A percentile compares a stretch with the other conserved stretches of the same genome.
Evolutionary conservation across 2,329 filamentous ascomycete genomes (phyloP).

Genomic region (Tolypocladium paradoxum): DNA sequence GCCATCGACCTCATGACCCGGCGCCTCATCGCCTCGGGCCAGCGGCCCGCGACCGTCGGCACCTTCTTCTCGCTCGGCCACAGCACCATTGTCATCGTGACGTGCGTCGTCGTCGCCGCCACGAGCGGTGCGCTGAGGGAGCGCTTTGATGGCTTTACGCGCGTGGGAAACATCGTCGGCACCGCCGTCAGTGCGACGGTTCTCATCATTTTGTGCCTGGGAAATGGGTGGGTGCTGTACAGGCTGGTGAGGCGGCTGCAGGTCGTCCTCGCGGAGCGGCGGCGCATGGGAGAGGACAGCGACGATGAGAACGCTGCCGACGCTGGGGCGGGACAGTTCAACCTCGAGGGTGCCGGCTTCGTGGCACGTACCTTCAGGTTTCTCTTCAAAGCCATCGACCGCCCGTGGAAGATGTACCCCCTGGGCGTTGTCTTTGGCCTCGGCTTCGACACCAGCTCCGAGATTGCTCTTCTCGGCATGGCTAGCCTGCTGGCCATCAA

Average conservation of each 20-base stretch:
- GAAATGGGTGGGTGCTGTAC: slow-evolving; percentile 79
- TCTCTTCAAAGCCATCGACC: slow-evolving; percentile 63
- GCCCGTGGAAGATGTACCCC: slow-evolving; percentile 94
- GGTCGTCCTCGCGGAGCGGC: slow-evolving; percentile 38
- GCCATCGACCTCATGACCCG: slow-evolving; percentile 95
- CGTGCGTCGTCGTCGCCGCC: slow-evolving; percentile 83
- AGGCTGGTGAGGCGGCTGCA: slow-evolving; percentile 61
- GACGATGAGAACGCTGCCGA: slow-evolving; percentile 12
- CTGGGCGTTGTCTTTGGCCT: slow-evolving; percentile 81
- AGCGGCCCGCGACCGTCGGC: slow-evolving; percentile 81
- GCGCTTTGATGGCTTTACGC: slow-evolving; percentile 69
- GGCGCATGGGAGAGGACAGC: slow-evolving; percentile 16
- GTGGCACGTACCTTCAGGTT: slow-evolving; percentile 60
- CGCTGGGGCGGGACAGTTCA: slow-evolving; percentile 38
- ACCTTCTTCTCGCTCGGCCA: slow-evolving; percentile 93
- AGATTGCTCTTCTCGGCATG: slow-evolving; percentile 86
- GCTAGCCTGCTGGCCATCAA: slow-evolving; percentile 75
- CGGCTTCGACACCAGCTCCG: slow-evolving; percentile 90
- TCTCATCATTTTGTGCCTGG: slow-evolving; percentile 67
- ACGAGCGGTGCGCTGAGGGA: slow-evolving; percentile 75
- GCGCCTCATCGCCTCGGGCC: slow-evolving; percentile 73
- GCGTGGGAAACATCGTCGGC: slow-evolving; percentile 79
- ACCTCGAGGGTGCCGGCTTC: slow-evolving; percentile 67
- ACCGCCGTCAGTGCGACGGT: slow-evolving; percentile 79
- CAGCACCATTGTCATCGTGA: slow-evolving; percentile 84